A percentile compares a stretch with the other conserved stretches of the same genome.
Evolutionary conservation across 2,329 filamentous ascomycete genomes (phyloP).

Genomic region (Didymella arachidicola): DNA sequence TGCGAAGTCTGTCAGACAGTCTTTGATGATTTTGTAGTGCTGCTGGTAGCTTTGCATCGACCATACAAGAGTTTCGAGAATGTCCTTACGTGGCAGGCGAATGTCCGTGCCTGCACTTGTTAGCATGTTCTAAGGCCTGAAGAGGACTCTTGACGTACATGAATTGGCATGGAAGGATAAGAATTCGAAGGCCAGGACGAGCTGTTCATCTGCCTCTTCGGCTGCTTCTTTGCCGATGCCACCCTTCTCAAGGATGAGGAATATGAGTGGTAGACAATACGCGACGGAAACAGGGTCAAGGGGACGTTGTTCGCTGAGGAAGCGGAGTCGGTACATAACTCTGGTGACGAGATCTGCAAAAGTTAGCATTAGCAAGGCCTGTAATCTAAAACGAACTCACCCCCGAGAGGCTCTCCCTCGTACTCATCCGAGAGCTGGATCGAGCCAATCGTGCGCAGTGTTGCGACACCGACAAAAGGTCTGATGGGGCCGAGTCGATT

Average conservation of each 20-base stretch:
- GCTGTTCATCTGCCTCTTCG: constrained; percentile 87
- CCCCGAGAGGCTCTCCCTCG: constrained; percentile 78
- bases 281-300: constrained; percentile 88
- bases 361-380: constrained; percentile 23
- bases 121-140: constrained; percentile 18
- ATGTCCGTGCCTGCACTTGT: constrained; percentile 66
- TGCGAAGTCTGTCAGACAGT: constrained; percentile 86
- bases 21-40: constrained; percentile 94
- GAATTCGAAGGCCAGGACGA: constrained; percentile 88
- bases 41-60: constrained; percentile 90
- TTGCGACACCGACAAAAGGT: constrained; percentile 86
- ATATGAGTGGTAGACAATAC: constrained; percentile 83
- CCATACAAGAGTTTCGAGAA: constrained; percentile 74
- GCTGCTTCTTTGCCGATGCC: constrained; percentile 71
- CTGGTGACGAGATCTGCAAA: constrained; percentile 71
- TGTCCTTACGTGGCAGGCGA: constrained; percentile 76
- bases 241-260: constrained; percentile 78
- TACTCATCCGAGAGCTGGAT: constrained; percentile 75
- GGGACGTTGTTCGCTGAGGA: constrained; percentile 90
- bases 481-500: constrained; percentile 77
- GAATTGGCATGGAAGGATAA: constrained; percentile 86
- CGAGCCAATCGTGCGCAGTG: constrained; percentile 78
- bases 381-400: constrained; percentile 35
- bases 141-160: constrained; percentile 56
- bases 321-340: constrained; percentile 87